Conservation (phyloP, 352 stramenopile genomes). For the Pythium periplocum region DNA sequence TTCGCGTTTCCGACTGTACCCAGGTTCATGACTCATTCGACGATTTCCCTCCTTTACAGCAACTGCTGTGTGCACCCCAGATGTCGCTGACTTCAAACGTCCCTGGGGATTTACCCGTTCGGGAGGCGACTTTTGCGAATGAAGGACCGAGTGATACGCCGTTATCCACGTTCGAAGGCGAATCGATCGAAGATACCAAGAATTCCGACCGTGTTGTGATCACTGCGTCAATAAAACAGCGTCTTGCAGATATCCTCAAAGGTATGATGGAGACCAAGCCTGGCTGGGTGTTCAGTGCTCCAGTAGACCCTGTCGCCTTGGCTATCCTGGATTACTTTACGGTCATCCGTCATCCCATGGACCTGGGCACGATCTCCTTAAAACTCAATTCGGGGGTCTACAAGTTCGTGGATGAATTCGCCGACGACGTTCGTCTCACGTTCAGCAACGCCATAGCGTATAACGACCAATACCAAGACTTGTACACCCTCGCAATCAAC, state of each 20-base stretch:
- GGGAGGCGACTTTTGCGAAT: conserved; percentile 1
- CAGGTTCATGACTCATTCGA: too few species aligned
- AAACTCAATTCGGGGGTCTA: conserved; percentile 77
- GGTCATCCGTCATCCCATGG: conserved; percentile 90
- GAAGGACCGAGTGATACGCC: conserved; percentile 34
- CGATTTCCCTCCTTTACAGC: neutral
- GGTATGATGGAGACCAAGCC: conserved; percentile 95
- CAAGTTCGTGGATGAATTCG: conserved; percentile 81
- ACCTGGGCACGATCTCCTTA: conserved; percentile 84
- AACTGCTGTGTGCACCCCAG: conserved; percentile 3
- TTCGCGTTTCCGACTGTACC: too few species aligned
- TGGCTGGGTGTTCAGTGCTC: conserved; percentile 96
- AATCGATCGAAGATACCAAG: conserved; percentile 94
- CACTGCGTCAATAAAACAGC: conserved; percentile 86
- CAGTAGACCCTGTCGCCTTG: conserved; percentile 96
- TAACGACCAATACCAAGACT: conserved; percentile 81
- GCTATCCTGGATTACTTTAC: conserved; percentile 98
- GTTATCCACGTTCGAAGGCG: conserved; percentile 81
- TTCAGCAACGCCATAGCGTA: conserved; percentile 85
- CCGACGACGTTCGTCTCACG: conserved; percentile 62
- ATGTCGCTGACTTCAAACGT: neutral
- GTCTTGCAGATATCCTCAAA: conserved; percentile 90
- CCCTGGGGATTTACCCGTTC: conserved; percentile 1
- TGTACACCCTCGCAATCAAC: conserved; percentile 79
- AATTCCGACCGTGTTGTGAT: conserved; percentile 84